Evolutionary conservation across 202 grass and related monocot genomes (phyloP).

Genomic region (Setaria viridis): DNA sequence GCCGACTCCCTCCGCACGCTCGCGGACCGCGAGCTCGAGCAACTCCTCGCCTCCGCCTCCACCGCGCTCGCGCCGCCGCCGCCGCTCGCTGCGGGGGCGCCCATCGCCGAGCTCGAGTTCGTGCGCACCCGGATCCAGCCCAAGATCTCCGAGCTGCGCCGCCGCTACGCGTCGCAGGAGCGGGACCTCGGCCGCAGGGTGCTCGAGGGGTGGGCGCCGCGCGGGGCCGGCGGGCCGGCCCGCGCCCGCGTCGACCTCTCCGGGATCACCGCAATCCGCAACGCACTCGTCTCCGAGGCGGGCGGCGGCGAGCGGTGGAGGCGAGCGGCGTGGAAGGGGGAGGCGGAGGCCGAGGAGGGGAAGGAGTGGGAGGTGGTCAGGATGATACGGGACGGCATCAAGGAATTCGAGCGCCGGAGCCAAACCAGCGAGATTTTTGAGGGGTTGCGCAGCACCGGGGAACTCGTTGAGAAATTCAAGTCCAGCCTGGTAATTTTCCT

Average conservation of each 20-base stretch:
- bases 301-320: conserved; percentile 36
- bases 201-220: conserved; percentile 38
- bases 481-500: conserved; percentile 60
- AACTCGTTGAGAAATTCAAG: conserved; percentile 82
- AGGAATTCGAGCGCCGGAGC: conserved; percentile 70
- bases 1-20: conserved; percentile 61
- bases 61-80: conserved; percentile 38
- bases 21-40: conserved; percentile 68
- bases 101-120: conserved; percentile 72
- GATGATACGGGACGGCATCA: conserved; percentile 62
- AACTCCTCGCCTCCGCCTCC: conserved; percentile 61
- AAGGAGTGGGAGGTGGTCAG: conserved; percentile 75
- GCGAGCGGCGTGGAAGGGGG: conserved; percentile 48
- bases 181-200: conserved; percentile 39
- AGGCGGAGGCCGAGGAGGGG: conserved; percentile 22
- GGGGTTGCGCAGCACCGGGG: conserved; percentile 51
- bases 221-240: conserved; percentile 9
- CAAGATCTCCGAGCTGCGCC: conserved; percentile 76
- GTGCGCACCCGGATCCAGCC: conserved; percentile 69
- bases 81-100: conserved; percentile 44
- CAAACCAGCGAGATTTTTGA: conserved; percentile 67
- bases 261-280: conserved; percentile 61
- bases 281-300: conserved; percentile 65
- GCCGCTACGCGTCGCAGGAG: conserved; percentile 56
- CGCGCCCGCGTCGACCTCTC: conserved; percentile 73